Conservation (phyloP, 805 yeast species). For the Nakazawaea populi region DNA sequence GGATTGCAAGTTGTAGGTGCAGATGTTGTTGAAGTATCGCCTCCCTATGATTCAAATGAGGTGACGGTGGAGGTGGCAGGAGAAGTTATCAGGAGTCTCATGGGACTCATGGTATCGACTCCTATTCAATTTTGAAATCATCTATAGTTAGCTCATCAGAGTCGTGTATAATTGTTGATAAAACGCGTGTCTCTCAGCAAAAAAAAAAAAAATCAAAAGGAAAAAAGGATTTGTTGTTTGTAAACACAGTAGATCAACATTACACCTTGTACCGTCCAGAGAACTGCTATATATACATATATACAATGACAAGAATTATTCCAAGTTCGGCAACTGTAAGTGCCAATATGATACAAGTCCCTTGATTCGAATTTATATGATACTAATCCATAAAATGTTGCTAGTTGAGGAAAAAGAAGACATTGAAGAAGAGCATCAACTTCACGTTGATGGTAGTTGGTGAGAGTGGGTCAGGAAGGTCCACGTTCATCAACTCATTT, state of each 20-base stretch:
- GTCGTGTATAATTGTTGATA: not conserved
- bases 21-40: conserved; percentile 48
- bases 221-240: not conserved
- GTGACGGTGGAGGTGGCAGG: conserved; percentile 34
- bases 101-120: conserved; percentile 1
- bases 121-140: not conserved
- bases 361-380: not conserved
- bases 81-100: conserved; percentile 19
- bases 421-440: conserved; percentile 75
- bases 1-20: conserved; percentile 43
- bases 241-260: not conserved
- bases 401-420: conserved; percentile 64
- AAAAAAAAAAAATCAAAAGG: not conserved
- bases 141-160: not conserved
- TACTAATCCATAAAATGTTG: not conserved
- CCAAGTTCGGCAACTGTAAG: conserved; percentile 11
- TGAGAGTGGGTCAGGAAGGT: conserved; percentile 80
- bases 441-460: conserved; percentile 87
- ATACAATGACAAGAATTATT: conserved; percentile 4
- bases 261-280: no score
- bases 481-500: conserved; percentile 86
- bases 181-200: not conserved
- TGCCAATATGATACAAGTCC: not conserved
- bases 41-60: conserved; percentile 29
- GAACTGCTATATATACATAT: not conserved